Evolutionary conservation across 345 rosid genomes (phyloP).

Genomic region (Brassica incana): DNA sequence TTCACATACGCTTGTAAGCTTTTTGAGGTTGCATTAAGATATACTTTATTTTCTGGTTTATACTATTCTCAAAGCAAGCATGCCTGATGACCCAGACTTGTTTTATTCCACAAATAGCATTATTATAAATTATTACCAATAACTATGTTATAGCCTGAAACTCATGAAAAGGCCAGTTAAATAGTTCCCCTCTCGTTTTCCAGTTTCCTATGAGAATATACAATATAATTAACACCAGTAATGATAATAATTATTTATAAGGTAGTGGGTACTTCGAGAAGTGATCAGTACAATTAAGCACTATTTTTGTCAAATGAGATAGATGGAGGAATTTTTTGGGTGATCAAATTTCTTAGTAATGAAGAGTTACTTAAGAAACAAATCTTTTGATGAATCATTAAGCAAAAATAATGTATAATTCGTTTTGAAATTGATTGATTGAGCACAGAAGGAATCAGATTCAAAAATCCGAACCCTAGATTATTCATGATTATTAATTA

Average conservation of each 20-base stretch:
- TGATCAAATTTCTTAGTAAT: constrained; percentile 5
- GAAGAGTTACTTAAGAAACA: not conserved
- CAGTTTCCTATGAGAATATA: constrained; percentile 31
- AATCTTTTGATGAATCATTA: not conserved
- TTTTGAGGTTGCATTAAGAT: constrained; percentile 31
- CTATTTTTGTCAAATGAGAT: not conserved
- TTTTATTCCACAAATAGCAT: constrained; percentile 1
- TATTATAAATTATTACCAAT: not conserved
- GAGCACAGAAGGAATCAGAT: not conserved
- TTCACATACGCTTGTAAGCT: constrained; percentile 36
- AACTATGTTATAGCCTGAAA: constrained; percentile 24
- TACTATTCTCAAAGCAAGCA: constrained; percentile 42
- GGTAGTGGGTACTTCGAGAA: not conserved
- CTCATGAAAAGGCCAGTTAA: not conserved
- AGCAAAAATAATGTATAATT: not conserved
- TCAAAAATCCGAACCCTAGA: constrained; percentile 5
- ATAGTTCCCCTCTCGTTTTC: constrained; percentile 36
- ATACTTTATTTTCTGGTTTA: constrained; percentile 28
- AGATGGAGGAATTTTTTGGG: not conserved
- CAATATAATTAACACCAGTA: not conserved
- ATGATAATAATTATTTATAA: not conserved
- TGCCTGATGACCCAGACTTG: constrained; percentile 36
- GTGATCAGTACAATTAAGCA: not conserved
- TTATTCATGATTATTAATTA: constrained; percentile 11
- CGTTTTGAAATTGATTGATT: not conserved